Base-by-base conservation (phyloP, 2,329 filamentous ascomycete genomes). In the Amauroascus niger region DNA sequence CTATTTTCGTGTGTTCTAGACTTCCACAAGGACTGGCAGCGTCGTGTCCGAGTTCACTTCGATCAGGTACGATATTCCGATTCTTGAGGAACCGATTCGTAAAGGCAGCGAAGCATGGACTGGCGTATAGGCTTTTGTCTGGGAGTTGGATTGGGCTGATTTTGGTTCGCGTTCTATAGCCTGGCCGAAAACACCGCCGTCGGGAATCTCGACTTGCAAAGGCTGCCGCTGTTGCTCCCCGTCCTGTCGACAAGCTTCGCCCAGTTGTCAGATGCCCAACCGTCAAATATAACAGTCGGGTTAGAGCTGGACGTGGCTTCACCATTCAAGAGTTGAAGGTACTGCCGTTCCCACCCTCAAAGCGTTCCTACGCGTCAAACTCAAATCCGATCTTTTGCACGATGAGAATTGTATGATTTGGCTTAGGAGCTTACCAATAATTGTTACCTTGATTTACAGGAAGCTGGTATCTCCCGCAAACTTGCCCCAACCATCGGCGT, bases 1-100 rank as follows among this genome's bases (percentile, higher is more conserved):
- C 60, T 43, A 44, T 61, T 16, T 65, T 58, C 59, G 55, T 52
- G 13, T 43, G 53, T 64, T 63, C 60, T 71, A 93, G 87, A 96
- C 76, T 95, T 95, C 88, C 90, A 88, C 80, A 96, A 95, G 88
- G 90, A 98, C 83, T 98, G 93, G 93, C 90, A 97, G 79, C 88
- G 89, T 80, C 88, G 90, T 79, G 93, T 98, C 74, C 88, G 89
- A 79, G 87, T 88, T 78, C 93, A 98, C 83, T 98, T 98, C 81
- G 89, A 98, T 82, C 93, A 97, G 89, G 91, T 95, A 91, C 76
- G 76, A 73, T 43, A 40, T 20, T 8, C 20, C 43, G 14, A 16
- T 22, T 16, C 26, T 33, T 37, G 33, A 37, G 40, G 44, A 44
- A 44, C 2, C 2, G 32, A 49, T n/a, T 41, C n/a, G n/a, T 37